Evolutionary conservation across 2,329 filamentous ascomycete genomes (phyloP).

Genomic region (Aspergillus carbonarius): DNA sequence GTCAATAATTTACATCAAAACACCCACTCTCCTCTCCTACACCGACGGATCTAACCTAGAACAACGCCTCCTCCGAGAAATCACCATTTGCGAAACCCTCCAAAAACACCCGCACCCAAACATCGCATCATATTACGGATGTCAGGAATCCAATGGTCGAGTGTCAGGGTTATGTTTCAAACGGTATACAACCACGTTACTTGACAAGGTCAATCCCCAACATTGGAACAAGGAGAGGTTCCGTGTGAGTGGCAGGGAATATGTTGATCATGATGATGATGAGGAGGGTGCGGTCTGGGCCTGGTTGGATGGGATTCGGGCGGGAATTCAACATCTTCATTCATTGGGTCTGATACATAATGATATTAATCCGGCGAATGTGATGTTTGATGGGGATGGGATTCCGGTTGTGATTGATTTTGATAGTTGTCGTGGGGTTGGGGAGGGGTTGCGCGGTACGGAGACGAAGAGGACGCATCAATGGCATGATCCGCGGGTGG

Average conservation of each 20-base stretch:
- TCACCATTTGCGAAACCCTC: slow-evolving; percentile 25
- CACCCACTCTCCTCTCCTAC: slow-evolving; percentile 22
- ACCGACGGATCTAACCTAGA: slow-evolving; percentile 14
- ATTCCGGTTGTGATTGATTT: slow-evolving; percentile 27
- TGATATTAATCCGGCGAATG: slow-evolving; percentile 32
- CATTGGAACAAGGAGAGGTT: slow-evolving; percentile 20
- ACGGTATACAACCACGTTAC: slow-evolving; percentile 22
- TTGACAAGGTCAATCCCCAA: slow-evolving; percentile 23
- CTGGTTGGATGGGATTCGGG: slow-evolving; percentile 20
- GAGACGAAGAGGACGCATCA: slow-evolving; percentile 20
- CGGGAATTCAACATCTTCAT: slow-evolving; percentile 31
- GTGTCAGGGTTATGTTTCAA: slow-evolving; percentile 29
- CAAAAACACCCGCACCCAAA: slow-evolving; percentile 28
- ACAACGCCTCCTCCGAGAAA: slow-evolving; percentile 21
- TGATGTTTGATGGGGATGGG: slow-evolving; percentile 29
- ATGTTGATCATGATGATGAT: slow-evolving; percentile 15
- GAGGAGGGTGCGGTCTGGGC: too few relatives aligned
- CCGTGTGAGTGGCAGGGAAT: slow-evolving; percentile 16
- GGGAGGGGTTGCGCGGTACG: slow-evolving; percentile 17
- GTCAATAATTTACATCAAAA: slow-evolving; percentile 23
- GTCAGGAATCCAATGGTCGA: slow-evolving; percentile 12
- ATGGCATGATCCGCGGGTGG: slow-evolving; percentile 19
- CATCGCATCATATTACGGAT: slow-evolving; percentile 27
- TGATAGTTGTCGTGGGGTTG: slow-evolving; percentile 27
- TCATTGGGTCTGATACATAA: slow-evolving; percentile 30